Evolutionary conservation across 2,329 filamentous ascomycete genomes (phyloP), one percentile per base, ranked within the genome.

Genomic region (Venturiaceae sp.): DNA sequence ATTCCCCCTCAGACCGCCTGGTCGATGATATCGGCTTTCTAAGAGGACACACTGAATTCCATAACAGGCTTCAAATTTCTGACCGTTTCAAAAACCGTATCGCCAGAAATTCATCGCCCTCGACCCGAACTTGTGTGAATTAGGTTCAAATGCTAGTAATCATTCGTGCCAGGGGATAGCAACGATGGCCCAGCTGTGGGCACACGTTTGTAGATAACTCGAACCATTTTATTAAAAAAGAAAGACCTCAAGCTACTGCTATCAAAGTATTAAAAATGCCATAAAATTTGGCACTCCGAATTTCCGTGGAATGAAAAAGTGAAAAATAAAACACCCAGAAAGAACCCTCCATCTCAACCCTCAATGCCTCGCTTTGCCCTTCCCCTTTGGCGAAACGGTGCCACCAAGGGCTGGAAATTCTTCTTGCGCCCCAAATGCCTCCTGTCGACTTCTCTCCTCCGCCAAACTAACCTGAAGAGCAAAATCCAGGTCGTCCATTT

Each of bases 381-480:
- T 58, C 11, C 57, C 57, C 34, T 32, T 44, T 33, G 30, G 30
- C 26, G 44, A 50, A 11, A 30, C 13, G 14, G 21, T 47, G 5
- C 23, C 47, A 11, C 21, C 33, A 16, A 58, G 47, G 8, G 34
- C 23, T 34, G 57, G 46, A 13, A 58, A 58, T 23, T 58, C 57
- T 9, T 53, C 50, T 19, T 26, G 30, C 30, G 9, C 39, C 16
- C 23, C 44, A 14, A 33, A 34, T 39, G 21, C 54, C 3, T 58
- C 71, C 54, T 69, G 69, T 47, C 74, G 70, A 65, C 79, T 80
- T 66, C 80, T 73, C 63, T 83, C 78, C 64, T 85, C 83, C 0
- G 77, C 82, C 54, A 85, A 72, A 66, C 83, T 86, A 28, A 86
- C 66, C 66, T 83, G 82, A 61, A 85, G 70, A 0, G 83, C 83